A percentile compares a stretch with the other conserved stretches of the same genome.
Conservation (phyloP, 139 green algal species). For the Haematococcus sp. region DNA sequence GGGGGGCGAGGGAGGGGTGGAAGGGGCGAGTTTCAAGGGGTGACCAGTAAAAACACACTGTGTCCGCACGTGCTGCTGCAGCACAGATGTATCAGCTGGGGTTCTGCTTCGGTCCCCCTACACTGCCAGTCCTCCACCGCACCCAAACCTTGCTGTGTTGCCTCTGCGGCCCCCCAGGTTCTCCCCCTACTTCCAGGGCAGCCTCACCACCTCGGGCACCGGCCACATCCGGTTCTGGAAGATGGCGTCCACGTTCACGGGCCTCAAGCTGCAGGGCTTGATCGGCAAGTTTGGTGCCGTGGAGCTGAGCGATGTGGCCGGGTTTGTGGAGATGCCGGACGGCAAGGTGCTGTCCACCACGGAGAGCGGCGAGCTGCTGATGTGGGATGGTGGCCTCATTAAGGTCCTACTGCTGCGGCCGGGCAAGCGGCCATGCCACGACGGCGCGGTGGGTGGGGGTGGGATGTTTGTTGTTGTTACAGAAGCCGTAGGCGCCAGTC, state of each 20-base stretch:
- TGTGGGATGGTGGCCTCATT: conserved; percentile 83
- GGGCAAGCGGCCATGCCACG: conserved; percentile 59
- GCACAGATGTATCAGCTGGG: too few relatives aligned
- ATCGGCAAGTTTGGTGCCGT: conserved; percentile 80
- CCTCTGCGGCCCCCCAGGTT: conserved; percentile 46
- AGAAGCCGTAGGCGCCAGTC: too few relatives aligned
- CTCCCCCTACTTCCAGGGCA: conserved; percentile 60
- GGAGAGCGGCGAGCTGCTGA: conserved; percentile 66
- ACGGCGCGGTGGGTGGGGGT: conserved; percentile 31
- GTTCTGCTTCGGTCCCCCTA: too few relatives aligned
- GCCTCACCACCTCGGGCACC: conserved; percentile 56
- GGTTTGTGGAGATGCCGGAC: conserved; percentile 76
- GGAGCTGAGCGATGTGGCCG: conserved; percentile 71
- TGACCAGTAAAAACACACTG: too few relatives aligned
- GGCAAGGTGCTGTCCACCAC: conserved; percentile 72
- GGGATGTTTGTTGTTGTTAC: too few relatives aligned
- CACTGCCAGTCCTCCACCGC: too few relatives aligned
- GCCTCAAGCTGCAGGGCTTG: conserved; percentile 82
- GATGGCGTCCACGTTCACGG: conserved; percentile 85
- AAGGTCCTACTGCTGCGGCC: conserved; percentile 44
- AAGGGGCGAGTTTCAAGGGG: too few relatives aligned
- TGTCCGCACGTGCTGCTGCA: too few relatives aligned
- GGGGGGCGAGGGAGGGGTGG: too few relatives aligned
- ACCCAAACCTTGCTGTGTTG: too few relatives aligned
- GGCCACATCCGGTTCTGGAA: conserved; percentile 90